Evolutionary conservation across 495 filamentous ascomycete species (phyloP).

Genomic region (Penicillium mononematosum): DNA sequence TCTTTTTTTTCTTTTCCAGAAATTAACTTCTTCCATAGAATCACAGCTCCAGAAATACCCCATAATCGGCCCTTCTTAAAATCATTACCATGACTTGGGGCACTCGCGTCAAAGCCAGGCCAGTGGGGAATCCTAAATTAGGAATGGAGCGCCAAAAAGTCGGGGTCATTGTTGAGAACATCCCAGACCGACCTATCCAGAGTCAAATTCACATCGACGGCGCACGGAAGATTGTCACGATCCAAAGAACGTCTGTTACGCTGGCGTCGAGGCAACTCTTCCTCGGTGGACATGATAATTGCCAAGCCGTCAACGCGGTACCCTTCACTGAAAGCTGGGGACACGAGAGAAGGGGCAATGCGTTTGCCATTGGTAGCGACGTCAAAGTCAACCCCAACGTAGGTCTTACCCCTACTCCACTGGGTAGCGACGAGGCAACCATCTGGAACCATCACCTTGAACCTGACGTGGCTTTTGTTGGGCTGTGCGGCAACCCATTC

Average conservation of each 20-base stretch:
- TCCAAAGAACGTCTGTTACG: neutral
- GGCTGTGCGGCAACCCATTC: constrained; percentile 6
- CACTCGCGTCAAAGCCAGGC: neutral
- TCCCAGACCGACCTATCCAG: constrained; percentile 1
- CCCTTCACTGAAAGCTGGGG: neutral
- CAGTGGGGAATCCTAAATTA: neutral
- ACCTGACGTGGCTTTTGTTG: neutral
- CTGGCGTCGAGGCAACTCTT: neutral
- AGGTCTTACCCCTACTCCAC: constrained; percentile 1
- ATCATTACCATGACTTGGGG: neutral
- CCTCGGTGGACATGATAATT: constrained; percentile 2
- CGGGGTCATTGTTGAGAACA: neutral
- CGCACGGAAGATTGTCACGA: neutral
- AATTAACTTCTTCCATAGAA: too few relatives aligned
- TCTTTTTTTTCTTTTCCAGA: neutral
- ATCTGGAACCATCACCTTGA: neutral
- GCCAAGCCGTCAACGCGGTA: neutral
- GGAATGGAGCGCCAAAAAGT: neutral
- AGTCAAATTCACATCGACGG: constrained; percentile 3
- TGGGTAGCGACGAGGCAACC: neutral
- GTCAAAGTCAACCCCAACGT: constrained; percentile 1
- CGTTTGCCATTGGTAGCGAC: neutral
- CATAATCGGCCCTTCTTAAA: neutral
- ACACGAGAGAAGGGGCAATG: neutral
- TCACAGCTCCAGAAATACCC: neutral